Conservation (phyloP, 768 basidiomycete genomes). For the Collybia mongolica region DNA sequence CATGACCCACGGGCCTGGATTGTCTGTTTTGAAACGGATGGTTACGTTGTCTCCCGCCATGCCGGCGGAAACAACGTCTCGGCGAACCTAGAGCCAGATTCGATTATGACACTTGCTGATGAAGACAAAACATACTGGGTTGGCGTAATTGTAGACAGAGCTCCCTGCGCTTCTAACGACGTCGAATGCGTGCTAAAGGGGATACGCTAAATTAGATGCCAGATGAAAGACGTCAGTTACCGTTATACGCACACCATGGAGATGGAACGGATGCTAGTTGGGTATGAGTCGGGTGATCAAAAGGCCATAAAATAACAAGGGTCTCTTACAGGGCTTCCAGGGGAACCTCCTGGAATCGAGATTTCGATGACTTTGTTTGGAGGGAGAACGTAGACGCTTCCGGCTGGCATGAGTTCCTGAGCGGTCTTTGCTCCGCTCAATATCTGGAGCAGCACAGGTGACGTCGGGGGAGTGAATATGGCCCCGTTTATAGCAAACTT, state of each 20-base stretch:
- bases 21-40: constrained; percentile 57
- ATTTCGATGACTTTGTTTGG: constrained; percentile 36
- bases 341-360: constrained; percentile 23
- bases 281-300: constrained; percentile 1
- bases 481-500: constrained; percentile 22
- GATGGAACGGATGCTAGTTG: constrained; percentile 38
- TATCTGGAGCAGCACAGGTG: constrained; percentile 40
- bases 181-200: constrained; percentile 29
- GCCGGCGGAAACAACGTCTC: constrained; percentile 47
- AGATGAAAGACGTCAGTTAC: not conserved
- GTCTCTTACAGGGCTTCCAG: constrained; percentile 23
- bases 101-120: not conserved
- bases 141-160: constrained; percentile 31
- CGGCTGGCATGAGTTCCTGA: constrained; percentile 25
- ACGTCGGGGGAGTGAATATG: constrained; percentile 24
- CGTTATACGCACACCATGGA: constrained; percentile 29
- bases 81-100: constrained; percentile 1
- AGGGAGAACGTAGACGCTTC: constrained; percentile 32
- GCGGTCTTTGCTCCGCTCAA: constrained; percentile 32
- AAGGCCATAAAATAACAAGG: not conserved
- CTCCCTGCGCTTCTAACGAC: constrained; percentile 33
- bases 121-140: constrained; percentile 39
- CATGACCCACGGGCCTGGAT: constrained; percentile 54
- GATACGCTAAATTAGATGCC: not conserved
- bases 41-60: constrained; percentile 33